These are phyloP conservation scores for Babesia ovis DNA, from an alignment of 169 alveolate genomes.

Conservation along the genomic window DNA sequence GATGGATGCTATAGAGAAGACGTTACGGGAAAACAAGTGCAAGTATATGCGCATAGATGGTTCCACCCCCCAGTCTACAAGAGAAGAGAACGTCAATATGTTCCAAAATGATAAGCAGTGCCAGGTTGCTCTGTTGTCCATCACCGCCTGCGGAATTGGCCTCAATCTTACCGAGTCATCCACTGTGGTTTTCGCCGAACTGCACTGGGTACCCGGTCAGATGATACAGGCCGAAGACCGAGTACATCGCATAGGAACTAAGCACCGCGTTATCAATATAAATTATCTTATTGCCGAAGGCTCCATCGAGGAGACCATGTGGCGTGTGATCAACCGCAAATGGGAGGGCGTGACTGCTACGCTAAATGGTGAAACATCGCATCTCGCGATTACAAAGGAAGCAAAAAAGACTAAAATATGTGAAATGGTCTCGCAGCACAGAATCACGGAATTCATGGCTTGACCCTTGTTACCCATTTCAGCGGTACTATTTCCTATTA, in stretches of 20 bases:
- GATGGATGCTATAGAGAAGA: conserved; percentile 87
- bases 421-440: conserved; percentile 10
- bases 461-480: too few relatives aligned
- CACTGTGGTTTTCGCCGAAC: conserved; percentile 96
- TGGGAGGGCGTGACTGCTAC: conserved; percentile 82
- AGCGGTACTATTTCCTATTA: too few relatives aligned
- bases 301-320: conserved; percentile 80
- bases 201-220: conserved; percentile 97
- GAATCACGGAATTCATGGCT: conserved; percentile 3
- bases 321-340: conserved; percentile 78
- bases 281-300: conserved; percentile 86
- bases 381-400: conserved; percentile 28
- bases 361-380: conserved; percentile 68
- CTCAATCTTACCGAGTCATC: conserved; percentile 94
- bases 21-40: conserved; percentile 69
- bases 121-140: conserved; percentile 89
- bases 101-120: conserved; percentile 85
- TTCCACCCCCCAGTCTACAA: conserved; percentile 79
- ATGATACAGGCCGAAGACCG: conserved; percentile 98
- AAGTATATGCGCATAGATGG: conserved; percentile 95
- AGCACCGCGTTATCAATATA: conserved; percentile 75
- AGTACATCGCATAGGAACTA: conserved; percentile 94
- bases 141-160: conserved; percentile 96
- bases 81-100: conserved; percentile 88
- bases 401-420: conserved; percentile 7